phyloP scores from a whole-genome alignment of 805 yeast genomes.

The Monosporozyma servazzii region DNA sequence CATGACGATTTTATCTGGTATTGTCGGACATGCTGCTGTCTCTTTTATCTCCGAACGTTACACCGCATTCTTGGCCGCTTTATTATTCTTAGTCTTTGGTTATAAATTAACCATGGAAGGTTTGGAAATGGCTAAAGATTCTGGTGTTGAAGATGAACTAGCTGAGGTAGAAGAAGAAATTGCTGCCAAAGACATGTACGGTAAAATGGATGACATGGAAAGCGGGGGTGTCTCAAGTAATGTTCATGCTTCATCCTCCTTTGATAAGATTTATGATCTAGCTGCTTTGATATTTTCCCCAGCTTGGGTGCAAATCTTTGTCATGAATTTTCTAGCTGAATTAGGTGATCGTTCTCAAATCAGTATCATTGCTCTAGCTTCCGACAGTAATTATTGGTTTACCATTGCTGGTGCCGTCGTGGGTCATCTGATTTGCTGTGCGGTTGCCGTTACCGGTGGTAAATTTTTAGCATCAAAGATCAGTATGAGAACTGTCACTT shows the following conservation, averaged over 20 bases:
- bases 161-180: constrained; percentile 96
- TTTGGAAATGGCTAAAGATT: constrained; percentile 62
- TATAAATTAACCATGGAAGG: constrained; percentile 72
- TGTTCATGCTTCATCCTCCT: constrained; percentile 3
- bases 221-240: constrained; percentile 32
- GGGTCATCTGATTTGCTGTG: constrained; percentile 85
- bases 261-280: constrained; percentile 41
- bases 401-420: constrained; percentile 82
- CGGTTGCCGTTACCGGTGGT: constrained; percentile 90
- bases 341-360: constrained; percentile 99
- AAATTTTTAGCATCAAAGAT: constrained; percentile 80
- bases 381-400: constrained; percentile 85
- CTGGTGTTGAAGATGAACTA: constrained; percentile 89
- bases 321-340: constrained; percentile 94
- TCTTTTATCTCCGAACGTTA: constrained; percentile 66
- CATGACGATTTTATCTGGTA: constrained; percentile 87
- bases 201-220: constrained; percentile 49
- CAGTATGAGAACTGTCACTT: constrained; percentile 82
- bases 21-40: constrained; percentile 88
- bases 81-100: constrained; percentile 77
- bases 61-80: constrained; percentile 76
- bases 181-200: constrained; percentile 49
- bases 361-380: constrained; percentile 97
- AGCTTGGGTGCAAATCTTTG: constrained; percentile 85
- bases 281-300: constrained; percentile 70